Evolutionary conservation across 192 early-diverging fungal genomes (phyloP).

Genomic region (Podila epigama): DNA sequence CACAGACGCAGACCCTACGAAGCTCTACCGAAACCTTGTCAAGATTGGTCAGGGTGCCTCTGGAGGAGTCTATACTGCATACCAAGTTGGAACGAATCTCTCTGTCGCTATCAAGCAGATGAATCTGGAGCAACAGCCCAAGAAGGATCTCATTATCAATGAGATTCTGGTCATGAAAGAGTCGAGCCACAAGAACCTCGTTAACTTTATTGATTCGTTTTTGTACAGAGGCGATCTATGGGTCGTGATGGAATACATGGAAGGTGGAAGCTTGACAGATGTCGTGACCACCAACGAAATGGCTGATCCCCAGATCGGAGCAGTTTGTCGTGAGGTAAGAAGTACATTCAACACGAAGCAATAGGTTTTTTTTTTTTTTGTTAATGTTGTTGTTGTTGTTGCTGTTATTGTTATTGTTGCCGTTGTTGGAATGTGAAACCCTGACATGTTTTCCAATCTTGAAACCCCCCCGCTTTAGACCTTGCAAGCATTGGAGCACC

Average conservation of each 20-base stretch:
- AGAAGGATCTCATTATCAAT: slow-evolving; percentile 96
- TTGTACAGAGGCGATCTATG: slow-evolving; percentile 80
- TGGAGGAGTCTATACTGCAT: slow-evolving; percentile 90
- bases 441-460: no score
- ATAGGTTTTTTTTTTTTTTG: not conserved
- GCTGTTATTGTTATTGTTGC: not conserved
- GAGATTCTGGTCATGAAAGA: slow-evolving; percentile 91
- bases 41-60: slow-evolving; percentile 95
- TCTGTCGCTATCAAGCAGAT: slow-evolving; percentile 97
- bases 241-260: slow-evolving; percentile 96
- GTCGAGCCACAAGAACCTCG: slow-evolving; percentile 81
- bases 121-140: slow-evolving; percentile 94
- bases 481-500: slow-evolving; percentile 72
- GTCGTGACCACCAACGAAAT: slow-evolving; percentile 82
- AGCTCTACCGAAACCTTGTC: slow-evolving; percentile 82
- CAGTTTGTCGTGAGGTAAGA: slow-evolving; percentile 74
- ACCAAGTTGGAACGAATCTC: slow-evolving; percentile 68
- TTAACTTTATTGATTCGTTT: slow-evolving; percentile 85
- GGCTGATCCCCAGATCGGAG: slow-evolving; percentile 85
- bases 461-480: no score
- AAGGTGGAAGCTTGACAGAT: slow-evolving; percentile 86
- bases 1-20: slow-evolving; percentile 86
- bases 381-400: not conserved
- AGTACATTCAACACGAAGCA: not conserved
- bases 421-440: not conserved